Percentiles rank a stretch among this genome's conserved stretches.
Evolutionary conservation across 345 rosid species (phyloP).

Genomic region (Pistacia vera): DNA sequence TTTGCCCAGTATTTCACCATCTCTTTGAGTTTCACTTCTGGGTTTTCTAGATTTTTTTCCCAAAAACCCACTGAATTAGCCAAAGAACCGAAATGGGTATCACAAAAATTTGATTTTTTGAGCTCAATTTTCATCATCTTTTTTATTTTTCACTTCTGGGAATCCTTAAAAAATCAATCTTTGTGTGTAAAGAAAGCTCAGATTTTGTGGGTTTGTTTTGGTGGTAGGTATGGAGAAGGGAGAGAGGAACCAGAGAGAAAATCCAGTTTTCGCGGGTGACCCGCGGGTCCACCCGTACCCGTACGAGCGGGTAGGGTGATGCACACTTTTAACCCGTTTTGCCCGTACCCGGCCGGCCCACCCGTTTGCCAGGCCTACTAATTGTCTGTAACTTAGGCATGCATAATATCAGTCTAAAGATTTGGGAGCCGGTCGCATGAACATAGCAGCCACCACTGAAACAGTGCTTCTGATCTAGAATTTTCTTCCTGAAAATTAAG

Average conservation of each 20-base stretch:
- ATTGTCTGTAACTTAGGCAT: too few relatives aligned
- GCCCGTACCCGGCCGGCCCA: too few relatives aligned
- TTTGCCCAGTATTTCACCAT: neutral
- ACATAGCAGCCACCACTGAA: too few relatives aligned
- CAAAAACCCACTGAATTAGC: neutral
- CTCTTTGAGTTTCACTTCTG: constrained; percentile 14
- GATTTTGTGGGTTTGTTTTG: neutral
- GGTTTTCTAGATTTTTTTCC: neutral
- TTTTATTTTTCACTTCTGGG: neutral
- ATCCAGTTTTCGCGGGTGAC: too few relatives aligned
- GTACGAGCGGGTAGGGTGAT: too few relatives aligned
- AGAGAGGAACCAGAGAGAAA: constrained; percentile 40
- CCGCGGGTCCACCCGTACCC: too few relatives aligned
- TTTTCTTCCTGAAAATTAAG: too few relatives aligned
- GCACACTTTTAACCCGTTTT: too few relatives aligned
- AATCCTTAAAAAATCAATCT: neutral
- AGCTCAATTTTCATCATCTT: neutral
- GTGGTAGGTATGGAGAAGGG: constrained; percentile 47
- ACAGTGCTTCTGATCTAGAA: too few relatives aligned
- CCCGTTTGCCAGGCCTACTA: too few relatives aligned
- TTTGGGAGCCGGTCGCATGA: too few relatives aligned
- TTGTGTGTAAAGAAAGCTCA: neutral
- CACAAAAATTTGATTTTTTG: neutral
- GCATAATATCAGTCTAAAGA: too few relatives aligned
- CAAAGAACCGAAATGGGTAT: neutral